phyloP scores from a whole-genome alignment of 202 grass and related monocot genomes.

The Eragrostis tef region DNA sequence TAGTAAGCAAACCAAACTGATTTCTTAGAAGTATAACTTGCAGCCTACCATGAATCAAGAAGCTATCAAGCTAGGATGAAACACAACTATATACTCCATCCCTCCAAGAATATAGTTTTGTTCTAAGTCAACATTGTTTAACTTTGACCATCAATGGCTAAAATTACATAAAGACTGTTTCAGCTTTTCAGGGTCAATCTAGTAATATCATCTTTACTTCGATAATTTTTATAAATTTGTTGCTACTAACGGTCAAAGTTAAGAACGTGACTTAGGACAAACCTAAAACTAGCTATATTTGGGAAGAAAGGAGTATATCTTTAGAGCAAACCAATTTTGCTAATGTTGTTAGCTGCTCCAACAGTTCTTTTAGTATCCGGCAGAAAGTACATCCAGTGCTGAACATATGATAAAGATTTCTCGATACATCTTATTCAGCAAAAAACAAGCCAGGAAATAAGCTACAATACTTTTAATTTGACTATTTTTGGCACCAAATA shows the following conservation, averaged over 20 bases:
- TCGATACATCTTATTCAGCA: background rate
- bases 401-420: background rate
- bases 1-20: background rate
- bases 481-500: background rate
- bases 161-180: no score
- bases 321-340: background rate
- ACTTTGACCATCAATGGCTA: no score
- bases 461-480: background rate
- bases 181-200: no score
- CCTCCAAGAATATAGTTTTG: no score
- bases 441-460: background rate
- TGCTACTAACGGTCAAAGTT: background rate
- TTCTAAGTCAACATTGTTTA: no score
- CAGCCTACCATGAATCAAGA: slow-evolving; percentile 6
- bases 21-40: background rate
- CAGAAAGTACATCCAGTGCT: slow-evolving; percentile 19
- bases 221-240: no score
- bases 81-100: background rate
- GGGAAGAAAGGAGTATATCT: background rate
- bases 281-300: no score
- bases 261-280: no score
- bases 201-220: no score
- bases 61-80: background rate
- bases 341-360: background rate
- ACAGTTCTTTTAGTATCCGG: background rate